phyloP scores from a whole-genome alignment of 2,329 filamentous ascomycete genomes.

The Chaetomium strumarium region DNA sequence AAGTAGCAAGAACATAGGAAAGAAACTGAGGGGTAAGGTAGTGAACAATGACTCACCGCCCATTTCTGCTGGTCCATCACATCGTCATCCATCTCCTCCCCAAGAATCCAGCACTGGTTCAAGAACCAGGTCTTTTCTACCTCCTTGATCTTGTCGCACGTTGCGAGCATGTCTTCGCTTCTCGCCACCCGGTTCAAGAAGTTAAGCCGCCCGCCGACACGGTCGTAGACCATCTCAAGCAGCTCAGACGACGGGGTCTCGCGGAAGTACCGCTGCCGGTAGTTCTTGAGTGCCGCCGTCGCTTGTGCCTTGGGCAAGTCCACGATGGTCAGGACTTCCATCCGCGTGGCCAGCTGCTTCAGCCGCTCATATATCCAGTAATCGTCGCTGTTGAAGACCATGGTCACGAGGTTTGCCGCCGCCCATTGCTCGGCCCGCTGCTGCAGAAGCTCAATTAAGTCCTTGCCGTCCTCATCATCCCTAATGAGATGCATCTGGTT shows the following conservation, averaged over 20 bases:
- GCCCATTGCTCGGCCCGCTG: constrained; percentile 97
- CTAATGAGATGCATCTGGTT: constrained; percentile 89
- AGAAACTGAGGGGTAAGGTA: background rate
- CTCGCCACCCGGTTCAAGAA: constrained; percentile 91
- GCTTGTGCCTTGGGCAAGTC: constrained; percentile 78
- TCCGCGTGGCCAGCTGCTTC: constrained; percentile 85
- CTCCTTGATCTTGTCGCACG: constrained; percentile 61
- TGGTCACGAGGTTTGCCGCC: constrained; percentile 80
- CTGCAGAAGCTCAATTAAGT: constrained; percentile 89
- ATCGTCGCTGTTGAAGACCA: constrained; percentile 94
- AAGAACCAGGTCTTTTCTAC: constrained; percentile 72
- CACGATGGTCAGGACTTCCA: constrained; percentile 84
- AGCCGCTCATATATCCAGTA: constrained; percentile 98
- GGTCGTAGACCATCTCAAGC: constrained; percentile 75
- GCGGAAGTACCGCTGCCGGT: constrained; percentile 71
- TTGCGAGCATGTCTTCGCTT: constrained; percentile 68
- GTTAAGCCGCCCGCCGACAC: constrained; percentile 79
- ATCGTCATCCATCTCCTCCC: constrained; percentile 62
- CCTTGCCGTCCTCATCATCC: constrained; percentile 87
- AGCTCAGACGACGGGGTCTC: constrained; percentile 50
- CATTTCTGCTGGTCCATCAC: constrained; percentile 77
- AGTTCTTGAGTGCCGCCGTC: constrained; percentile 68
- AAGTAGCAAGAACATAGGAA: background rate
- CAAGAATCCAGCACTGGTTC: constrained; percentile 70
- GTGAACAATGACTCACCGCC: constrained; percentile 57